Percentiles rank a stretch among this genome's conserved stretches.
These are phyloP conservation scores for Cystobasidiopsis lactophilus DNA, from an alignment of 768 basidiomycete species.

Conservation along the genomic window DNA sequence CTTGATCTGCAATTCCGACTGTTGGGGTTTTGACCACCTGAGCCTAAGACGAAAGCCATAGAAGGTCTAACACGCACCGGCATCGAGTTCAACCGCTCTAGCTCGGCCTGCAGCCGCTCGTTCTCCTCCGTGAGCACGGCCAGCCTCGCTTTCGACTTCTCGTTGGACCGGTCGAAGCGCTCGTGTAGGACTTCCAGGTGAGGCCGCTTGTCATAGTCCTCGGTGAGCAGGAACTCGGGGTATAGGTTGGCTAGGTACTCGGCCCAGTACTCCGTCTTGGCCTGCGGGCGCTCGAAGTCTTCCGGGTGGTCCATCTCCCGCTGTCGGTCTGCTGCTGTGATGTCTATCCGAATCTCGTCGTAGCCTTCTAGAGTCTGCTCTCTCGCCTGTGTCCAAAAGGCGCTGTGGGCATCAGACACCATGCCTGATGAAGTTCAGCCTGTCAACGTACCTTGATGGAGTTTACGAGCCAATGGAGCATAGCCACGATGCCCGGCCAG, in stretches of 20 bases:
- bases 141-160: conserved; percentile 21
- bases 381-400: conserved; percentile 1
- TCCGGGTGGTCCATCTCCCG: no score
- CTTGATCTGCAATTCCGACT: conserved; percentile 12
- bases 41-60: neutral
- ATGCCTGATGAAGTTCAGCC: neutral
- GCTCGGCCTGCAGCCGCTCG: conserved; percentile 5
- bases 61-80: neutral
- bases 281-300: conserved; percentile 17
- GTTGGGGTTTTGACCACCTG: neutral
- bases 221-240: conserved; percentile 54
- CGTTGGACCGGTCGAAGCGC: conserved; percentile 11
- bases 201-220: conserved; percentile 36
- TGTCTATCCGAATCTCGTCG: conserved; percentile 27
- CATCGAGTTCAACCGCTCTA: neutral
- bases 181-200: conserved; percentile 9
- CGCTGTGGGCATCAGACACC: neutral
- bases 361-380: conserved; percentile 5
- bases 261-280: conserved; percentile 15
- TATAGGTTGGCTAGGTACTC: conserved; percentile 23
- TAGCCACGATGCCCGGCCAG: conserved; percentile 76
- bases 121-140: conserved; percentile 28
- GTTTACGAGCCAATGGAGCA: conserved; percentile 79
- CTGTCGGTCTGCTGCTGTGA: conserved; percentile 47
- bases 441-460: conserved; percentile 43